These are phyloP conservation scores for Mucor plumbeus DNA, from an alignment of 371 early-diverging fungal species.

Conservation along the genomic window DNA sequence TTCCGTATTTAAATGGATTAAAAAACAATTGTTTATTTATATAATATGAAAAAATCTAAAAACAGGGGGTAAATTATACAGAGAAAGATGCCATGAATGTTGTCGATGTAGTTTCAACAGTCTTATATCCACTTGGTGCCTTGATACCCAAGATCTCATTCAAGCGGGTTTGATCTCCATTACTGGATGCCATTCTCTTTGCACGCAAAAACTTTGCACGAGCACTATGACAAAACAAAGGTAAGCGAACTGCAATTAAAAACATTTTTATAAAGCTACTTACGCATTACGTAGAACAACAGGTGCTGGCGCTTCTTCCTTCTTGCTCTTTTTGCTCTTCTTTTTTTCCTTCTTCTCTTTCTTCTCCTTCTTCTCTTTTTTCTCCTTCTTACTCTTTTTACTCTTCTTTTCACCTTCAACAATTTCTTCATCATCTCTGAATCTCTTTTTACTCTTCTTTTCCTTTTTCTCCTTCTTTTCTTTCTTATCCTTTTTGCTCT, in stretches of 20 bases:
- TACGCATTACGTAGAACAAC: slow-evolving; percentile 60
- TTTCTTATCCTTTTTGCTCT: slow-evolving; percentile 40
- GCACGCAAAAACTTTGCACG: slow-evolving; percentile 76
- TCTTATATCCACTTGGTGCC: slow-evolving; percentile 24
- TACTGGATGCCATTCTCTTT: slow-evolving; percentile 63
- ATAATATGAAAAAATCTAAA: neutral
- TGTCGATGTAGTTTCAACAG: slow-evolving; percentile 16
- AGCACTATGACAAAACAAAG: slow-evolving; percentile 47
- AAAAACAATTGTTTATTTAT: too few species aligned
- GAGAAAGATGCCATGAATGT: slow-evolving; percentile 36
- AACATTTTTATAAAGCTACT: slow-evolving; percentile 24
- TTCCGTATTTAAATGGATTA: too few species aligned
- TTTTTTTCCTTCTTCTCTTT: slow-evolving; percentile 38
- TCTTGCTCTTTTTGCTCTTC: slow-evolving; percentile 31
- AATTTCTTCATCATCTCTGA: slow-evolving; percentile 26
- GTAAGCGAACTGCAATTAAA: neutral
- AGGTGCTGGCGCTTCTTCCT: slow-evolving; percentile 33
- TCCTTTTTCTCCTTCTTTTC: slow-evolving; percentile 37
- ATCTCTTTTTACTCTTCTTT: slow-evolving; percentile 27
- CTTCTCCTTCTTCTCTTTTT: slow-evolving; percentile 42
- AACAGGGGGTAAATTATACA: slow-evolving; percentile 15
- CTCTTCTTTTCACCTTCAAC: slow-evolving; percentile 33
- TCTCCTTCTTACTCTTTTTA: slow-evolving; percentile 38
- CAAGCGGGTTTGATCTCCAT: slow-evolving; percentile 46
- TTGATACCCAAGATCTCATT: slow-evolving; percentile 64